Evolutionary conservation across 2,329 filamentous ascomycete genomes (phyloP).

Genomic region (Lecanosticta acicola): DNA sequence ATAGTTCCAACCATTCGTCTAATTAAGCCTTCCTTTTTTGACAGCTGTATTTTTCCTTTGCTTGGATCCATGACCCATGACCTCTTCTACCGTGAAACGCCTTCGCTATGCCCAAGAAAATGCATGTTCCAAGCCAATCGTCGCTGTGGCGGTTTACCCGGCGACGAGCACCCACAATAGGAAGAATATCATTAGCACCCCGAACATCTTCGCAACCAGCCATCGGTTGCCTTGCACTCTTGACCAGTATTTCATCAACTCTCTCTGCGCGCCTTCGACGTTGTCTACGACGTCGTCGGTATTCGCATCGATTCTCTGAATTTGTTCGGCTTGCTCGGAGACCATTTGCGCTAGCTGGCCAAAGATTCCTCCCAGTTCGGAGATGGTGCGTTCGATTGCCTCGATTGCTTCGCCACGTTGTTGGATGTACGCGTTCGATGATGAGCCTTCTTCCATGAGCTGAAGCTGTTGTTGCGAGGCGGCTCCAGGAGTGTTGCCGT

Average conservation of each 20-base stretch:
- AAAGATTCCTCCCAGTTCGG: conserved; percentile 86
- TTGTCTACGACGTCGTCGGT: conserved; percentile 98
- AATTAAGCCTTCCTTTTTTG: neutral
- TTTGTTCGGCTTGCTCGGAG: conserved; percentile 94
- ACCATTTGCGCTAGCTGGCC: conserved; percentile 95
- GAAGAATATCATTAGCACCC: conserved; percentile 81
- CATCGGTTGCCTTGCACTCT: conserved; percentile 91
- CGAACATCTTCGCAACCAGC: conserved; percentile 79
- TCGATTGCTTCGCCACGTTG: conserved; percentile 94
- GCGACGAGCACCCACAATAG: conserved; percentile 34
- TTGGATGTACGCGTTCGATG: conserved; percentile 82
- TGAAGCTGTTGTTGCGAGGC: conserved; percentile 76
- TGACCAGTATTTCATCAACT: conserved; percentile 95
- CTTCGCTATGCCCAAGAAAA: neutral
- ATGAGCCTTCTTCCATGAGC: conserved; percentile 87
- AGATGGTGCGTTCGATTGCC: conserved; percentile 91
- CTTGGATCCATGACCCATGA: neutral
- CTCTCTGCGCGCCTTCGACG: conserved; percentile 90
- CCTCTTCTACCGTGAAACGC: neutral
- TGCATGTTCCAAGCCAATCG: neutral
- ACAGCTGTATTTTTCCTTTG: neutral
- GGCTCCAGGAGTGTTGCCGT: conserved; percentile 35
- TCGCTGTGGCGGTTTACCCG: conserved; percentile 13
- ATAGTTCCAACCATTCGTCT: neutral
- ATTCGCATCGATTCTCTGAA: conserved; percentile 93